Evolutionary conservation across 23 red algal species (phyloP).

Genomic region (Gracilaria vermiculophylla): DNA sequence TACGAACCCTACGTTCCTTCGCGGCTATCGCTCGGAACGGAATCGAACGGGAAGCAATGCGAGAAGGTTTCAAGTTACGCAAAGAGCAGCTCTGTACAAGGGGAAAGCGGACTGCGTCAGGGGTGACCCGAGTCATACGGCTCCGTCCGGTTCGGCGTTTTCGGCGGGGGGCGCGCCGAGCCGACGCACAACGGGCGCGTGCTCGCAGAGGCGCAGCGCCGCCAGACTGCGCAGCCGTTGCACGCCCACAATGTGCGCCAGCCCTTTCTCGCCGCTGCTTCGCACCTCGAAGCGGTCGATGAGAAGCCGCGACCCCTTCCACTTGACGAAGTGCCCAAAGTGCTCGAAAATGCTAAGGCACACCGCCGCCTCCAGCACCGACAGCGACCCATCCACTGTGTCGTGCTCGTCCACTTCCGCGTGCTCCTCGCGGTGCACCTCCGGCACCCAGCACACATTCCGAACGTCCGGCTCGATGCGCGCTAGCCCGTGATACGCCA

Average conservation of each 20-base stretch:
- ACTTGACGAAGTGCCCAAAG: constrained; percentile 36
- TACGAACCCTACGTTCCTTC: too few relatives aligned
- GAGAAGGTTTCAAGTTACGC: too few relatives aligned
- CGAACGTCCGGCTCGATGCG: constrained; percentile 21
- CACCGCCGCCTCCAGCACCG: constrained; percentile 29
- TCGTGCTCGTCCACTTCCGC: neutral
- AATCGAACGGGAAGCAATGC: too few relatives aligned
- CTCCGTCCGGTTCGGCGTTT: too few relatives aligned
- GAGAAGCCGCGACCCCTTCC: constrained; percentile 15
- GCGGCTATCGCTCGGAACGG: too few relatives aligned
- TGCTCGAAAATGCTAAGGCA: constrained; percentile 45
- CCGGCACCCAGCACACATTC: constrained; percentile 50
- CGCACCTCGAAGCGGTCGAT: neutral
- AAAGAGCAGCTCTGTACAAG: too few relatives aligned
- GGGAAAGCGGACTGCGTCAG: too few relatives aligned
- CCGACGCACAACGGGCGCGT: neutral
- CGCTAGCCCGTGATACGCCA: constrained; percentile 53
- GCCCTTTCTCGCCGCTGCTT: neutral
- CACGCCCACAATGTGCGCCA: neutral
- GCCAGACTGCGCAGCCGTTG: neutral
- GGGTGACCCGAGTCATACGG: too few relatives aligned
- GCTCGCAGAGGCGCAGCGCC: neutral
- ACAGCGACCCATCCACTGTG: constrained; percentile 17
- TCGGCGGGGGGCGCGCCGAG: neutral
- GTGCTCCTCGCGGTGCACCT: constrained; percentile 1